Evolutionary conservation across 192 early-diverging fungal genomes (phyloP), one percentile per base, ranked within the genome.

Genomic region (Rhizoclosmatium globosum): DNA sequence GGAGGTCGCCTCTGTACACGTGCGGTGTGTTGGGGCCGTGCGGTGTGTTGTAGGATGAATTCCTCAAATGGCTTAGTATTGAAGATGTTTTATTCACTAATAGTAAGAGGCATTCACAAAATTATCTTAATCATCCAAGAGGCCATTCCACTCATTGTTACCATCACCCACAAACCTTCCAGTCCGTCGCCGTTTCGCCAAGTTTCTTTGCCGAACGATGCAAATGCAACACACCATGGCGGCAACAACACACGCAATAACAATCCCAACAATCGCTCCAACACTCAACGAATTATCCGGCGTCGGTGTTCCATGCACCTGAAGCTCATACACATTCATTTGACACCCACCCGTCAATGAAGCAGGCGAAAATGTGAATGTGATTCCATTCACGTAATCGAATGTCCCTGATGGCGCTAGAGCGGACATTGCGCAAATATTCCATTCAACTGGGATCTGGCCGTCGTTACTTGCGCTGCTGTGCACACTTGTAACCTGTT

Each of bases 271-370:
- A 47, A 68, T 68, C 6, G 66, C 66, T 6, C 66, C 66, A 4
- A 21, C 11, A 21, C 15, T 62, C 60, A 62, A 21, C 4, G 60
- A 13, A 53, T 53, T 53, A 15, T 58, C 60, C 42, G 72, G 72
- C 6, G 60, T 64, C 39, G 42, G 42, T 21, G 41, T 46, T 42
- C 72, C 72, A 47, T 62, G 42, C 38, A 74, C 44, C 61, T 74
- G 72, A 6, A 74, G 3, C 66, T 68, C 66, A 44, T 62, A 74
- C 39, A 74, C 46, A 62, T 74, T 74, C 57, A 74, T 74, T 59
- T 62, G 39, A 42, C 72, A 74, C 2, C 17, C 60, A 46, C 43
- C 23, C 17, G n/a, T 45, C 1, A 64, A 23, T 13, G 50, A 53
- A 15, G 43, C n/a, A 44, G 72, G 58, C 6, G 21, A 38, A 58